These are phyloP conservation scores for Thymus mandschuricus DNA, from an alignment of 257 asterid species.

Conservation along the genomic window DNA sequence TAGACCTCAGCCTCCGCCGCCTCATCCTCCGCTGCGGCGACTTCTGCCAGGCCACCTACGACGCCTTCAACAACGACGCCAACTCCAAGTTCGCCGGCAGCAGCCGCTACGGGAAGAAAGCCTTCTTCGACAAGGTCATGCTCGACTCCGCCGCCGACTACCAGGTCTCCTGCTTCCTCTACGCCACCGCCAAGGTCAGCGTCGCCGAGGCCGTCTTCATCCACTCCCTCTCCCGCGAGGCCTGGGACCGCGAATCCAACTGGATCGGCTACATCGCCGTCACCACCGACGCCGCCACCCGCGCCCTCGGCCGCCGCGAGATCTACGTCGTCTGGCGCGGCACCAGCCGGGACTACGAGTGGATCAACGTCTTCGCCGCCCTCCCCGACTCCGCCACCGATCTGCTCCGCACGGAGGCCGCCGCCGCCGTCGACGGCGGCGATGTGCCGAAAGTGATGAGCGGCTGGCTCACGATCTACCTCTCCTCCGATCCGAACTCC, in stretches of 20 bases:
- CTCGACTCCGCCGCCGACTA: slow-evolving; percentile 52
- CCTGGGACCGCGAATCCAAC: slow-evolving; percentile 90
- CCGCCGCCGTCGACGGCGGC: slow-evolving; percentile 37
- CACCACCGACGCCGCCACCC: slow-evolving; percentile 55
- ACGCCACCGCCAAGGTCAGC: slow-evolving; percentile 71
- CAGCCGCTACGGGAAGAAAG: slow-evolving; percentile 75
- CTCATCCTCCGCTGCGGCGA: slow-evolving; percentile 85
- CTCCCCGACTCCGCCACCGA: slow-evolving; percentile 52
- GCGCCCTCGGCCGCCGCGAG: slow-evolving; percentile 69
- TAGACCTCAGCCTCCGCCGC: slow-evolving; percentile 64
- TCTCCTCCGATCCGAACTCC: slow-evolving; percentile 64
- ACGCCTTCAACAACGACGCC: slow-evolving; percentile 84
- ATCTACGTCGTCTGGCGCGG: slow-evolving; percentile 81
- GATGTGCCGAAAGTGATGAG: slow-evolving; percentile 60
- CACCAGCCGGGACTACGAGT: slow-evolving; percentile 66
- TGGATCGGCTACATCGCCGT: slow-evolving; percentile 84
- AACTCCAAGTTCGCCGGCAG: slow-evolving; percentile 83
- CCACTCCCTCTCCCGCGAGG: slow-evolving; percentile 62
- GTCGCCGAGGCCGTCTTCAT: slow-evolving; percentile 54
- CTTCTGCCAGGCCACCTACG: slow-evolving; percentile 88
- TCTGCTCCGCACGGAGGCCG: slow-evolving; percentile 35
- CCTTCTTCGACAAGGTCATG: slow-evolving; percentile 72
- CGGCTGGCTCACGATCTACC: slow-evolving; percentile 74
- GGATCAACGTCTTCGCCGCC: slow-evolving; percentile 66
- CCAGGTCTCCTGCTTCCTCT: slow-evolving; percentile 58